These are phyloP conservation scores for Madurella fahalii DNA, from an alignment of 2,329 filamentous ascomycete genomes.

Conservation along the genomic window DNA sequence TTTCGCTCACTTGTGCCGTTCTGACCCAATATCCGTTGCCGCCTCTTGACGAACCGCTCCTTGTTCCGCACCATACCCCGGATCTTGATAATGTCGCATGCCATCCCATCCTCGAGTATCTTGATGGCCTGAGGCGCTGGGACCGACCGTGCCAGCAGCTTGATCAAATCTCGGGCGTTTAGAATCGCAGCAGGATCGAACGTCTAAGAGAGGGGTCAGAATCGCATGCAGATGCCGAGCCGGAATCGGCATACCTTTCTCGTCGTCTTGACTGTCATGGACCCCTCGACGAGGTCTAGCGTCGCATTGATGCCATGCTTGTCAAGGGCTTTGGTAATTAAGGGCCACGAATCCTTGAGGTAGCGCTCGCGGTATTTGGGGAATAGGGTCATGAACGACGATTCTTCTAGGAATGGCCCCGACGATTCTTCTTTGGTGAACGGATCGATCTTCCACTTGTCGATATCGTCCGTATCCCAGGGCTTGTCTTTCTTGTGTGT, in stretches of 20 bases:
- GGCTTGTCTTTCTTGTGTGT: slow-evolving; percentile 87
- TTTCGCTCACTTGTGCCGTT: slow-evolving; percentile 66
- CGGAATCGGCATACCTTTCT: slow-evolving; percentile 59
- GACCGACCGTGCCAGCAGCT: slow-evolving; percentile 84
- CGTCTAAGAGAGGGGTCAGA: slow-evolving; percentile 44
- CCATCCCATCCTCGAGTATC: slow-evolving; percentile 86
- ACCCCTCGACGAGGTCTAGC: slow-evolving; percentile 90
- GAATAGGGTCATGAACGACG: slow-evolving; percentile 81
- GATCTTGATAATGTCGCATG: slow-evolving; percentile 96
- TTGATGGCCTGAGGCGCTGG: slow-evolving; percentile 90
- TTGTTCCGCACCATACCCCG: slow-evolving; percentile 86
- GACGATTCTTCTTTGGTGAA: slow-evolving; percentile 71
- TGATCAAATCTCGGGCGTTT: slow-evolving; percentile 91
- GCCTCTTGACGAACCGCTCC: slow-evolving; percentile 89
- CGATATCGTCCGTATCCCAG: slow-evolving; percentile 95
- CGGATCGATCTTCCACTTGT: slow-evolving; percentile 90
- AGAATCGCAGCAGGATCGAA: slow-evolving; percentile 90
- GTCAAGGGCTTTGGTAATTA: slow-evolving; percentile 81
- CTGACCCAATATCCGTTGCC: slow-evolving; percentile 88
- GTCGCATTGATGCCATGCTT: slow-evolving; percentile 86
- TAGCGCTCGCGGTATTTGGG: slow-evolving; percentile 97
- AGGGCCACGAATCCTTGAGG: slow-evolving; percentile 86
- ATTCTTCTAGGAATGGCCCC: slow-evolving; percentile 89
- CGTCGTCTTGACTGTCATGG: slow-evolving; percentile 95
- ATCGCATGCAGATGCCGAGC: slow-evolving; percentile 34